Percentiles rank a stretch among this genome's conserved stretches.
Conservation (phyloP, 805 yeast species). For the Metschnikowia cerradonensis region DNA sequence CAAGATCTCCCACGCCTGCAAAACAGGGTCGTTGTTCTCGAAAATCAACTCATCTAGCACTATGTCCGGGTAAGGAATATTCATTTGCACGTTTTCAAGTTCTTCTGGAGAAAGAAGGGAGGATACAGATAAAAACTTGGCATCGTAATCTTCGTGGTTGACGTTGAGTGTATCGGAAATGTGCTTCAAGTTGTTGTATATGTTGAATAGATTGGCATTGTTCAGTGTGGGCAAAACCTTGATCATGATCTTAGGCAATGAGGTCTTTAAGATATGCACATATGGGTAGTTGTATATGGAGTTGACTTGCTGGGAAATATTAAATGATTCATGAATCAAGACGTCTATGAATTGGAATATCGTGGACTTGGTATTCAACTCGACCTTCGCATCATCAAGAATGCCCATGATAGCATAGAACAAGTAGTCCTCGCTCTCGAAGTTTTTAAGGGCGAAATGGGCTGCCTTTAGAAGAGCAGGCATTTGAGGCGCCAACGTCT, state of each 20-base stretch:
- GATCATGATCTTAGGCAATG: conserved; percentile 32
- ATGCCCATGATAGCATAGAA: conserved; percentile 64
- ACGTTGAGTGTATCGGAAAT: conserved; percentile 35
- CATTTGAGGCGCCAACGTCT: conserved; percentile 60
- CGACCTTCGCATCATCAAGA: conserved; percentile 42
- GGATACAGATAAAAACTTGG: conserved; percentile 25
- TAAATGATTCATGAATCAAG: conserved; percentile 40
- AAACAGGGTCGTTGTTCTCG: conserved; percentile 26
- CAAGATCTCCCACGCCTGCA: conserved; percentile 45
- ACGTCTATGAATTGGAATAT: conserved; percentile 68
- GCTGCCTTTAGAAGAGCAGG: conserved; percentile 49
- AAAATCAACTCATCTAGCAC: conserved; percentile 19
- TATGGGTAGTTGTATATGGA: conserved; percentile 37
- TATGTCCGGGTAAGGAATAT: conserved; percentile 35
- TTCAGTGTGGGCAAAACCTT: conserved; percentile 35
- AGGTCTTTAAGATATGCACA: conserved; percentile 28
- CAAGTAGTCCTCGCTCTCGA: conserved; percentile 62
- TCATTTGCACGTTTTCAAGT: conserved; percentile 23
- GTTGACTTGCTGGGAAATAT: conserved; percentile 32
- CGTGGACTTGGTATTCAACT: conserved; percentile 61
- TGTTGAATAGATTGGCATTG: conserved; percentile 35
- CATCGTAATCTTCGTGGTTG: conserved; percentile 24
- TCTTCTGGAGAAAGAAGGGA: conserved; percentile 37
- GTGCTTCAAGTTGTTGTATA: conserved; percentile 32
- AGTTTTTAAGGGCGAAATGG: conserved; percentile 52